A percentile compares a stretch with the other conserved stretches of the same genome.
phyloP scores from a whole-genome alignment of 2,329 filamentous ascomycete species.

The Sordariomycetes sp. region DNA sequence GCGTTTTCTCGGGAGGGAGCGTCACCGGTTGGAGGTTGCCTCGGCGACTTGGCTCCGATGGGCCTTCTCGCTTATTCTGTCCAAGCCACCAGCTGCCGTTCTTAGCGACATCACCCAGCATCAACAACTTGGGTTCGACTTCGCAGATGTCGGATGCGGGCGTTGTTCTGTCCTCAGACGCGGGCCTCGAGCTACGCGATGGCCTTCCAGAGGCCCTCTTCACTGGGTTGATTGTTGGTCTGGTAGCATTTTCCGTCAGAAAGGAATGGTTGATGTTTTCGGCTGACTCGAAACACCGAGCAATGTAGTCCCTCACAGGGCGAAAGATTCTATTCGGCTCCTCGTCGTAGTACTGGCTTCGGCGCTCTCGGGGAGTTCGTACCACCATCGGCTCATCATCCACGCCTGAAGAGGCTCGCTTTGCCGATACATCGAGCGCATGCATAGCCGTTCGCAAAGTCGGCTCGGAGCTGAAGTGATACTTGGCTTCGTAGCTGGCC shows the following conservation, averaged over 20 bases:
- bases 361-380: no score
- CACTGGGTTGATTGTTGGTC: no score
- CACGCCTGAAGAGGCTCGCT: no score
- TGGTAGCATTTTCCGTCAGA: constrained; percentile 5
- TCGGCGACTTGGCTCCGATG: constrained; percentile 7
- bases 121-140: constrained; percentile 64
- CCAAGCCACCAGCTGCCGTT: constrained; percentile 80
- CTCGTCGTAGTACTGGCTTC: constrained; percentile 4
- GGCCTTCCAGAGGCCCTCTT: not conserved
- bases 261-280: constrained; percentile 47
- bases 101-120: constrained; percentile 68
- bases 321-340: constrained; percentile 59
- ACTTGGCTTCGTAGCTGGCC: constrained; percentile 7
- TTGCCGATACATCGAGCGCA: no score
- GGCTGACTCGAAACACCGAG: constrained; percentile 57
- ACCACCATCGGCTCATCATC: no score
- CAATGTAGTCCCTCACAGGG: constrained; percentile 68
- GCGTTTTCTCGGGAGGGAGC: no score
- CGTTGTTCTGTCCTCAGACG: not conserved
- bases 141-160: no score
- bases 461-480: constrained; percentile 27
- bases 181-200: not conserved
- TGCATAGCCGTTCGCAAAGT: no score
- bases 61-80: constrained; percentile 29
- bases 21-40: no score